A percentile compares a stretch with the other conserved stretches of the same genome.
phyloP scores from a whole-genome alignment of 768 basidiomycete species.

The Rhizopogon rudus region DNA sequence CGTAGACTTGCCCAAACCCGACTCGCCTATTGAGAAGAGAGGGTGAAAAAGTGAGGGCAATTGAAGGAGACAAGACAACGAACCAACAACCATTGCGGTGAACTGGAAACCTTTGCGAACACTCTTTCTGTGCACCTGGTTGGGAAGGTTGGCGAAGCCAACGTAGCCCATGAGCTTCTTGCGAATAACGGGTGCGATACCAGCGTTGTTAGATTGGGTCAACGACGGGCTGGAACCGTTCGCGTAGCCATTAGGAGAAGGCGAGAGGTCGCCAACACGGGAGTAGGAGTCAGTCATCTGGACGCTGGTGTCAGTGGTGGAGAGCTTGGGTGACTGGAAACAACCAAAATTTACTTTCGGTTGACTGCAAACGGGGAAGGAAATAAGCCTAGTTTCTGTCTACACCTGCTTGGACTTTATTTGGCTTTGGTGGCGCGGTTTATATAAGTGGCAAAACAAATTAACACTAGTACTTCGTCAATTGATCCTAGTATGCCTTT shows the following conservation, averaged over 20 bases:
- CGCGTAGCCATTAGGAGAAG: slow-evolving; percentile 49
- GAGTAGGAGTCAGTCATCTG: slow-evolving; percentile 80
- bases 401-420: slow-evolving; percentile 24
- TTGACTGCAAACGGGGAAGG: slow-evolving; percentile 48
- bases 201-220: slow-evolving; percentile 28
- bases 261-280: slow-evolving; percentile 54
- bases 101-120: slow-evolving; percentile 99
- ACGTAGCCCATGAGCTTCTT: slow-evolving; percentile 96
- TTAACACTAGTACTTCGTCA: not conserved
- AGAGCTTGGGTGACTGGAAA: slow-evolving; percentile 15
- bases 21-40: slow-evolving; percentile 66
- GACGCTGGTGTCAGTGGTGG: slow-evolving; percentile 12
- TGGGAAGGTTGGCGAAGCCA: slow-evolving; percentile 96
- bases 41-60: slow-evolving; percentile 16
- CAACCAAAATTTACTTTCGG: slow-evolving; percentile 45
- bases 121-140: slow-evolving; percentile 99
- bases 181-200: slow-evolving; percentile 46
- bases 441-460: not conserved
- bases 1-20: slow-evolving; percentile 97
- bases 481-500: slow-evolving; percentile 3
- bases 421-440: slow-evolving; percentile 31
- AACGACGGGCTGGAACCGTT: slow-evolving; percentile 67
- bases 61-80: slow-evolving; percentile 32
- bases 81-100: slow-evolving; percentile 98
- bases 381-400: slow-evolving; percentile 29